Conservation (phyloP, 805 yeast species). For the Saccharomycopsis oosterbeekiorum region DNA sequence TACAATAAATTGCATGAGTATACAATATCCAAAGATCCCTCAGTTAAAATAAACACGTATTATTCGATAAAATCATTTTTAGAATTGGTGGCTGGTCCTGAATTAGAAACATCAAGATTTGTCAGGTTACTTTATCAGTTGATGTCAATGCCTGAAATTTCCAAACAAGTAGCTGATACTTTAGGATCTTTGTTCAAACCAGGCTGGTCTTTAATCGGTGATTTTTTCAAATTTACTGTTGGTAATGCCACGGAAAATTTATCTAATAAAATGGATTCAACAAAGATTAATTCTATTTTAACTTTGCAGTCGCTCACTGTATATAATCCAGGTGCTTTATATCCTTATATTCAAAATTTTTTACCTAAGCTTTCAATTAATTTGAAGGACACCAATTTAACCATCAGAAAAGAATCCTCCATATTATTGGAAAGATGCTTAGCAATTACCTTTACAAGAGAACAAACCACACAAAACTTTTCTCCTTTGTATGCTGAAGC, state of each 20-base stretch:
- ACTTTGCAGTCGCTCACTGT: slow-evolving; percentile 11
- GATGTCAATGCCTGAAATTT: slow-evolving; percentile 11
- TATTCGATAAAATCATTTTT: slow-evolving; percentile 12
- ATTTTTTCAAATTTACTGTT: slow-evolving; percentile 11
- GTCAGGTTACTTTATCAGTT: slow-evolving; percentile 12
- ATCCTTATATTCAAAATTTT: slow-evolving; percentile 7
- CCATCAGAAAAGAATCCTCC: slow-evolving; percentile 11
- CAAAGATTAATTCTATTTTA: slow-evolving; percentile 10
- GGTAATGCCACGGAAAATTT: slow-evolving; percentile 17
- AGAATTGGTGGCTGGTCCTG: slow-evolving; percentile 14
- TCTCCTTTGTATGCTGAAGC: slow-evolving; percentile 10
- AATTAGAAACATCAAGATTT: slow-evolving; percentile 13
- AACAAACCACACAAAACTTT: slow-evolving; percentile 11
- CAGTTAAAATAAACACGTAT: slow-evolving; percentile 11
- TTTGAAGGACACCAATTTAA: slow-evolving; percentile 10
- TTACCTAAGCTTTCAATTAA: slow-evolving; percentile 4
- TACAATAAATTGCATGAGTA: slow-evolving; percentile 15
- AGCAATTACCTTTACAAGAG: slow-evolving; percentile 32
- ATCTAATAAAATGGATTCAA: slow-evolving; percentile 12
- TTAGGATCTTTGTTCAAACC: slow-evolving; percentile 16
- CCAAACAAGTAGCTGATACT: slow-evolving; percentile 16
- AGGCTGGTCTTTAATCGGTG: slow-evolving; percentile 14
- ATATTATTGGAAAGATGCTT: slow-evolving; percentile 29
- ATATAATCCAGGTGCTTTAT: slow-evolving; percentile 15
- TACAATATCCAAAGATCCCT: slow-evolving; percentile 8